Evolutionary conservation across 352 stramenopile genomes (phyloP).

Genomic region (Pythium pectinolyticum): DNA sequence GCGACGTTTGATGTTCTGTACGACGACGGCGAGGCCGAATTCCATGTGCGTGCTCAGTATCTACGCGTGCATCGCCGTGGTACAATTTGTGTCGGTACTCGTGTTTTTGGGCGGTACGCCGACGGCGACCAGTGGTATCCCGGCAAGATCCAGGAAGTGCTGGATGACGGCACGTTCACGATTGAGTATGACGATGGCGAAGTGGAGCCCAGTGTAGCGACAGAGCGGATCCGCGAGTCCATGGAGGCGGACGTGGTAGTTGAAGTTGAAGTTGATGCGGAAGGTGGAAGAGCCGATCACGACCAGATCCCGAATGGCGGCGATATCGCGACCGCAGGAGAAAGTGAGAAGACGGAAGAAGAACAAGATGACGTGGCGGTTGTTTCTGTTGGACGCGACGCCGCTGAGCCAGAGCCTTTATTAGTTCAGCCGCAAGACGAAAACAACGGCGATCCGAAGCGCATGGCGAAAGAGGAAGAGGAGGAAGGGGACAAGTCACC

Average conservation of each 20-base stretch:
- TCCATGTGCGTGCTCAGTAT: slow-evolving; percentile 36
- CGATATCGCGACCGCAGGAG: too few relatives aligned
- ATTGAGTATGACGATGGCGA: slow-evolving; percentile 84
- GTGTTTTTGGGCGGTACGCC: slow-evolving; percentile 67
- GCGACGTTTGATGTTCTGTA: slow-evolving; percentile 61
- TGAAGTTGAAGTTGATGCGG: neutral
- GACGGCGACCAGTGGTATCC: slow-evolving; percentile 71
- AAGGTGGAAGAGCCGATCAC: neutral
- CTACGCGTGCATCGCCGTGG: slow-evolving; percentile 53
- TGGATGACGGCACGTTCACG: slow-evolving; percentile 64
- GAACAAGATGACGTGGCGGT: slow-evolving; percentile 8
- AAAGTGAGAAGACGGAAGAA: slow-evolving; percentile 44
- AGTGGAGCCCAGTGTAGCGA: slow-evolving; percentile 52
- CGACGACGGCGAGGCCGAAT: slow-evolving; percentile 73
- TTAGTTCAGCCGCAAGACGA: too few relatives aligned
- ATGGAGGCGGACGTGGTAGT: slow-evolving; percentile 1
- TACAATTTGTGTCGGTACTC: slow-evolving; percentile 76
- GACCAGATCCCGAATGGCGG: too few relatives aligned
- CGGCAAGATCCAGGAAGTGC: slow-evolving; percentile 58
- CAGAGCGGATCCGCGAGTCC: slow-evolving; percentile 56
- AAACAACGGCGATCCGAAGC: too few relatives aligned
- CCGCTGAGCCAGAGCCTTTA: too few relatives aligned
- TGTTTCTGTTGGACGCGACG: too few relatives aligned
- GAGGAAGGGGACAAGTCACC: too few relatives aligned
- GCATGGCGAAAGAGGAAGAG: too few relatives aligned